Conservation (phyloP, 257 asterid genomes). For the Anisodus acutangulus region DNA sequence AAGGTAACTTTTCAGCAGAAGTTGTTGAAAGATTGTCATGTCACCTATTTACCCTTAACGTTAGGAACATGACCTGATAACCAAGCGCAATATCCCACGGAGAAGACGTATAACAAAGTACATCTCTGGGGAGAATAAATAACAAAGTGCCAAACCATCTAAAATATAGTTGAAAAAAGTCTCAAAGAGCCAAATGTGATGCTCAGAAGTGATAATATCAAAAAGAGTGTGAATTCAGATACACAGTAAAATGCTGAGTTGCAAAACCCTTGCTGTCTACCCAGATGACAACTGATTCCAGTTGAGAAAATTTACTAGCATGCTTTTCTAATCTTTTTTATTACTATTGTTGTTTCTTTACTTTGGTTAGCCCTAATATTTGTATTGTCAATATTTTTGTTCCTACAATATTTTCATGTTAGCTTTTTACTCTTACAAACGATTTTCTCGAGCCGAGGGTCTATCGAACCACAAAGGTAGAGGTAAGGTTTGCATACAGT, state of each 20-base stretch:
- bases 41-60: neutral
- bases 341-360: too few relatives aligned
- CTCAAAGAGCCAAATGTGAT: neutral
- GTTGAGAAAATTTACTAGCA: neutral
- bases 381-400: too few relatives aligned
- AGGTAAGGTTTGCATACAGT: too few relatives aligned
- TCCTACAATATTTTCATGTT: too few relatives aligned
- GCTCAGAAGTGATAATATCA: neutral
- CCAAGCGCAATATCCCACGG: neutral
- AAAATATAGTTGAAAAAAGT: neutral
- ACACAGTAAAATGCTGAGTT: neutral
- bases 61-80: neutral
- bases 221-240: neutral
- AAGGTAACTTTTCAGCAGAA: neutral
- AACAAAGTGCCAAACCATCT: neutral
- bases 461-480: too few relatives aligned
- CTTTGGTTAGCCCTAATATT: too few relatives aligned
- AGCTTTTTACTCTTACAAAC: too few relatives aligned
- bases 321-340: too few relatives aligned
- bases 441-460: too few relatives aligned
- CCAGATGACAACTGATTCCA: neutral
- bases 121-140: neutral
- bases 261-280: neutral
- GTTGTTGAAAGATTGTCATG: neutral
- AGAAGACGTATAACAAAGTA: neutral